Evolutionary conservation across 2,329 filamentous ascomycete species (phyloP).

Genomic region (Talaromyces sp.): DNA sequence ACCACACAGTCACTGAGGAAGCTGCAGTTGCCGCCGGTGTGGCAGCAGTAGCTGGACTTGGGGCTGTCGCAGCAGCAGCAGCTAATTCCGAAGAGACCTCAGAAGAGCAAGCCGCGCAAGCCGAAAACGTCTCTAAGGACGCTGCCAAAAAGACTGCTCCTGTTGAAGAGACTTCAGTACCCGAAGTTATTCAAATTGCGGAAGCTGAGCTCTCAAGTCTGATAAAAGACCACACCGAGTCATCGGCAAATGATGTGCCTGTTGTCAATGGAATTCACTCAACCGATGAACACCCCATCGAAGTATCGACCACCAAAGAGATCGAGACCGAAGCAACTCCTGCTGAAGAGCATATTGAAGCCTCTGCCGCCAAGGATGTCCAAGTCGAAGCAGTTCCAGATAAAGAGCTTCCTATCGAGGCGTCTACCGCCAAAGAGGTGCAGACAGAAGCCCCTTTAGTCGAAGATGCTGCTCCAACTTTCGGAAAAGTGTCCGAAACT

Average conservation of each 20-base stretch:
- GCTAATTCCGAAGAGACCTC: constrained; percentile 22
- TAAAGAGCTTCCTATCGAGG: not conserved
- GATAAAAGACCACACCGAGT: not conserved
- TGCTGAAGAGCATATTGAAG: not conserved
- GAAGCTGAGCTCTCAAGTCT: not conserved
- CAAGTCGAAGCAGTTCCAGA: not conserved
- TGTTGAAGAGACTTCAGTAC: not conserved
- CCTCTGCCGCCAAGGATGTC: not conserved
- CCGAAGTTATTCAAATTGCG: not conserved
- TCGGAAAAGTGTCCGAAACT: not conserved
- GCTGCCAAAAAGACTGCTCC: not conserved
- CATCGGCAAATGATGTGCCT: not conserved
- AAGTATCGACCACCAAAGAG: not conserved
- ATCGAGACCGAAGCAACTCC: not conserved
- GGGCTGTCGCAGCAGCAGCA: constrained; percentile 13
- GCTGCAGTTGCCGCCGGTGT: constrained; percentile 24
- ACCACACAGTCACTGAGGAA: constrained; percentile 23
- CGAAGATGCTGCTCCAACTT: not conserved
- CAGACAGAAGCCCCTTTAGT: not conserved
- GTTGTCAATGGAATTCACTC: not conserved
- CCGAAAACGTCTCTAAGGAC: not conserved
- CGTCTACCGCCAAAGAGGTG: not conserved
- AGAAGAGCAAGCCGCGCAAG: constrained; percentile 12
- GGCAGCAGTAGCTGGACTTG: constrained; percentile 19
- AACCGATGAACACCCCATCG: not conserved